Percentiles rank a stretch among this genome's conserved stretches.
phyloP scores from a whole-genome alignment of 768 basidiomycete genomes.

The Rhodotorula paludigena region DNA sequence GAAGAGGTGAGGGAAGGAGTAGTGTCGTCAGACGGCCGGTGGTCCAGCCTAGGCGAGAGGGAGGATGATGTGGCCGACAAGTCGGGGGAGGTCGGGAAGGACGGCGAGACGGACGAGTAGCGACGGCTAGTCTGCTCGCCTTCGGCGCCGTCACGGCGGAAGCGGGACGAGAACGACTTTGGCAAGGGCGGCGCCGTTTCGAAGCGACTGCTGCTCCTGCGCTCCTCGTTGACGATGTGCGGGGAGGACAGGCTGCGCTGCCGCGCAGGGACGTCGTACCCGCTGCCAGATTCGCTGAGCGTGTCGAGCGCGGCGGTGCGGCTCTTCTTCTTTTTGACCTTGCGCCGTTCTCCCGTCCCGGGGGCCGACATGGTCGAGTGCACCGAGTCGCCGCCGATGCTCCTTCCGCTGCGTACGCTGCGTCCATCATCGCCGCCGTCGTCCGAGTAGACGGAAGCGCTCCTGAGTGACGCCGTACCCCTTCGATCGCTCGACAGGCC shows the following conservation, averaged over 20 bases:
- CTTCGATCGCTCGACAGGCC: neutral
- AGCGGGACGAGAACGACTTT: neutral
- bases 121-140: constrained; percentile 12
- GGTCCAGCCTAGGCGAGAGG: constrained; percentile 11
- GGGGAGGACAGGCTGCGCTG: neutral
- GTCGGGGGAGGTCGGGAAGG: constrained; percentile 2
- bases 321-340: neutral
- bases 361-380: neutral
- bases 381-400: neutral
- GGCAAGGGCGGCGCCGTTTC: neutral
- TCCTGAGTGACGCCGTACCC: neutral
- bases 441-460: neutral
- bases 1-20: constrained; percentile 31
- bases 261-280: neutral
- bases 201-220: neutral
- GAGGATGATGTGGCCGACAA: constrained; percentile 3
- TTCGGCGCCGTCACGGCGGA: neutral
- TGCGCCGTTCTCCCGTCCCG: neutral
- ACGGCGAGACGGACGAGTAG: constrained; percentile 8
- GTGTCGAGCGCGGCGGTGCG: neutral
- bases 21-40: constrained; percentile 6
- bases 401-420: constrained; percentile 3
- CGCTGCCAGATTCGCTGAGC: neutral
- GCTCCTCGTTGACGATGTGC: neutral
- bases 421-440: constrained; percentile 7